Evolutionary conservation across 2,329 filamentous ascomycete species (phyloP).

Genomic region (Leptodontidium sp.): DNA sequence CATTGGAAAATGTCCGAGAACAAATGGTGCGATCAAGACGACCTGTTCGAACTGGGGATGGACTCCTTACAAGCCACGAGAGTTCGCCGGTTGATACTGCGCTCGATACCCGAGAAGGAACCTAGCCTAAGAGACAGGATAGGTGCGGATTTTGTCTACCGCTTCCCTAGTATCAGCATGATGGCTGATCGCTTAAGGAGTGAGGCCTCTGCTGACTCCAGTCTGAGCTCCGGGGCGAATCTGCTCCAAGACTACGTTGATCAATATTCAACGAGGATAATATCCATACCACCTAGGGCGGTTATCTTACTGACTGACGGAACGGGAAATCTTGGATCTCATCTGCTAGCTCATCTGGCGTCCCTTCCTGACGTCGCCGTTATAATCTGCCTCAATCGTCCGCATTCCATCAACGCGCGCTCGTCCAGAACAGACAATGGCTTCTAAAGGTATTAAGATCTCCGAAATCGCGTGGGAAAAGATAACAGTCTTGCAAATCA

Average conservation of each 20-base stretch:
- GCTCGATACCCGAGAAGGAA: background rate
- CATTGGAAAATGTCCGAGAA: background rate
- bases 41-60: conserved; percentile 1
- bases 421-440: conserved; percentile 49
- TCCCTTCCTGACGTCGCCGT: conserved; percentile 40
- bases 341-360: conserved; percentile 47
- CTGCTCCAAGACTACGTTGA: conserved; percentile 2
- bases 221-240: conserved; percentile 4
- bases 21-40: conserved; percentile 2
- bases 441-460: conserved; percentile 41
- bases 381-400: conserved; percentile 58
- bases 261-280: conserved; percentile 5
- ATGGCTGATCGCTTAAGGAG: conserved; percentile 4
- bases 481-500: conserved; percentile 51
- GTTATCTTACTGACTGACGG: conserved; percentile 47
- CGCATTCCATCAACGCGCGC: conserved; percentile 41
- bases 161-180: conserved; percentile 1
- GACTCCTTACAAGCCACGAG: conserved; percentile 2
- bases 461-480: conserved; percentile 45
- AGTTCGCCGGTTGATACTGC: background rate
- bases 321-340: conserved; percentile 50
- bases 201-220: conserved; percentile 4
- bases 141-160: conserved; percentile 2
- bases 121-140: background rate
- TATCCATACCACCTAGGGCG: conserved; percentile 4